Base-by-base conservation (phyloP, 2,329 filamentous ascomycete species). In the Trichoderma gracile region DNA sequence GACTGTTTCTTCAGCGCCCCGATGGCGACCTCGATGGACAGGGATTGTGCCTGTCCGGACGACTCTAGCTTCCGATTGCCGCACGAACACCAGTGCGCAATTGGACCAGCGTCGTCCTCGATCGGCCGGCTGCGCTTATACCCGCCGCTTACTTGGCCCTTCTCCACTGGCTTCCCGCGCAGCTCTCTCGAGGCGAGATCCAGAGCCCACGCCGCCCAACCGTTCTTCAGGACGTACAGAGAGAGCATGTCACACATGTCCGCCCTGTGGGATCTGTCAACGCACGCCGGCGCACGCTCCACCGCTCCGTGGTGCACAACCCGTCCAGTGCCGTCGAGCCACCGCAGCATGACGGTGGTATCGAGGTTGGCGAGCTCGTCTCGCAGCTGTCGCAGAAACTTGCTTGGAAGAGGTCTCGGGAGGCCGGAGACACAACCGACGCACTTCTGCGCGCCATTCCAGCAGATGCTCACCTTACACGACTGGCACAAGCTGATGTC, bases 11-110 rank as follows among this genome's bases (percentile, higher is more conserved):
- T 40, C 33, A 63, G 21, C 15, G 43, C 52, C 8, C 42, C 60
- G 23, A 58, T 49, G 17, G 50, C 21, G 6, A 63, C 60, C 14
- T 63, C 60, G 19, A 55, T 57, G 12, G 53, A 46, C 23, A 63
- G 40, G 27, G 53, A 33, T 46, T 57, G 50, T 12, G 60, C 23
- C 60, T 63, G 60, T 27, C 50, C 60, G 9, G 42, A 47, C 21
- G 50, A 25, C 45, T 63, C 60, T 25, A 58, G 53, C 27, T 63
- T 63, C 53, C 43, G 60, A 42, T 56, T 63, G 60, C 53, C 60
- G 60, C 60, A 63, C 10, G 60, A 63, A 30, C 60, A 63, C 60
- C 60, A 63, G 43, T 58, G 42, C 3, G 19, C 47, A 33, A 56
- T 58, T 2, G 60, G 60, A 45, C 60, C 60, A 7, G 7, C 19